phyloP scores from a whole-genome alignment of 2,329 filamentous ascomycete species.

The Eutypa lata region DNA sequence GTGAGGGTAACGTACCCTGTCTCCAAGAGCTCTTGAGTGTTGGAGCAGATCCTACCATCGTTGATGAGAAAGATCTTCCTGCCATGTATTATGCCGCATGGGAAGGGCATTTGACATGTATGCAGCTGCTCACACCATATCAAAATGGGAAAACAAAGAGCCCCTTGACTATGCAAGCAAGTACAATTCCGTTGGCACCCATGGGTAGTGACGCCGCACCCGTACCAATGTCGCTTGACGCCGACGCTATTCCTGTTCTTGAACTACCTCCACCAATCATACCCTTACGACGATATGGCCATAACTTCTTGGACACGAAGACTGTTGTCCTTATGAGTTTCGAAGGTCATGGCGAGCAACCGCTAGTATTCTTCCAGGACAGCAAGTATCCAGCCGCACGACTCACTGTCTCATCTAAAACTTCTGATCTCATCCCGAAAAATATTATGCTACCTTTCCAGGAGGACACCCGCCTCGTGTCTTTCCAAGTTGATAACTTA shows the following conservation, averaged over 20 bases:
- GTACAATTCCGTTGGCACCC: conserved; percentile 34
- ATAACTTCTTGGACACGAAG: conserved; percentile 98
- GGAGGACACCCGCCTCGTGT: conserved; percentile 89
- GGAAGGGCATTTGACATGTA: conserved; percentile 94
- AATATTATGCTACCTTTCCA: conserved; percentile 95
- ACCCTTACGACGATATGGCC: conserved; percentile 87
- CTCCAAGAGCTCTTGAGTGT: conserved; percentile 77
- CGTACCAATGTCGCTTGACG: conserved; percentile 66
- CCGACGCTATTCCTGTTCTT: conserved; percentile 86
- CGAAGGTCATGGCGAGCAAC: conserved; percentile 68
- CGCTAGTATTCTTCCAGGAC: conserved; percentile 93
- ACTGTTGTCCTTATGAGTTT: conserved; percentile 93
- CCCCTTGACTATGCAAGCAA: conserved; percentile 41
- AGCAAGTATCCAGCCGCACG: conserved; percentile 94
- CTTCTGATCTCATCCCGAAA: conserved; percentile 92
- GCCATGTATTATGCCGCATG: conserved; percentile 98
- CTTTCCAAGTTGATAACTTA: conserved; percentile 92
- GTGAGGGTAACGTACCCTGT: conserved; percentile 90
- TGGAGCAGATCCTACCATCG: conserved; percentile 72
- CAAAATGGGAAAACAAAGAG: conserved; percentile 43
- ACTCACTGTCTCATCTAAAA: conserved; percentile 93
- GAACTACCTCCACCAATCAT: conserved; percentile 95
- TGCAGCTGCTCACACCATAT: conserved; percentile 74
- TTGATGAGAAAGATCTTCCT: conserved; percentile 89
- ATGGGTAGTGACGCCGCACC: conserved; percentile 49